Percentiles rank a stretch among this genome's conserved stretches.
Conservation (phyloP, 495 filamentous ascomycete genomes). For the Penicillium malachiteum region DNA sequence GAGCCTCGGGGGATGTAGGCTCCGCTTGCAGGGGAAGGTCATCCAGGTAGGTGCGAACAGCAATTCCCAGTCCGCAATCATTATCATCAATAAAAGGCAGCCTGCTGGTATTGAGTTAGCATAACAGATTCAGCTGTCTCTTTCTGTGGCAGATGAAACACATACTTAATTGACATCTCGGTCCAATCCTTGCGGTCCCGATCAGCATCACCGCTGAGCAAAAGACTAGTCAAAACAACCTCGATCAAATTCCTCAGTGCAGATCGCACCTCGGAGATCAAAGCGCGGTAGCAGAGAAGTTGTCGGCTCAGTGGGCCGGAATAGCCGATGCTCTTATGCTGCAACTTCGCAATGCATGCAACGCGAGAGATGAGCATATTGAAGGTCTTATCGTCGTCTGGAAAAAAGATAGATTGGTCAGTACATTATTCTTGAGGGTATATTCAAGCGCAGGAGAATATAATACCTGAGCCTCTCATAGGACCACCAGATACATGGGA, state of each 20-base stretch:
- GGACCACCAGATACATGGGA: slow-evolving; percentile 59
- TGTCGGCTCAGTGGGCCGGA: slow-evolving; percentile 92
- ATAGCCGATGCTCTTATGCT: slow-evolving; percentile 83
- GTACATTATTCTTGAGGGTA: neutral
- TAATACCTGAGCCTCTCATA: slow-evolving; percentile 55
- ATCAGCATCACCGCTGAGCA: slow-evolving; percentile 73
- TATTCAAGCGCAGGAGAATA: neutral
- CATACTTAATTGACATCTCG: slow-evolving; percentile 71
- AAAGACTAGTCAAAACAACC: slow-evolving; percentile 70
- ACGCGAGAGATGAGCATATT: slow-evolving; percentile 81
- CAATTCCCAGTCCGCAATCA: slow-evolving; percentile 83
- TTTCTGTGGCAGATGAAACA: slow-evolving; percentile 8
- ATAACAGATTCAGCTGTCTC: slow-evolving; percentile 22
- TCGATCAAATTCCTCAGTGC: slow-evolving; percentile 81
- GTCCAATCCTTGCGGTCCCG: slow-evolving; percentile 69
- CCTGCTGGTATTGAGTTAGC: slow-evolving; percentile 49
- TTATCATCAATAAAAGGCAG: slow-evolving; percentile 84
- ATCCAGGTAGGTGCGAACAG: slow-evolving; percentile 89
- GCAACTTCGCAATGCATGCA: slow-evolving; percentile 75
- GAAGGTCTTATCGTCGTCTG: slow-evolving; percentile 64
- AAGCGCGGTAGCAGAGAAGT: slow-evolving; percentile 80
- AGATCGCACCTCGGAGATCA: slow-evolving; percentile 74
- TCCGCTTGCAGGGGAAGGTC: slow-evolving; percentile 61
- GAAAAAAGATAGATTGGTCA: slow-evolving; percentile 1
- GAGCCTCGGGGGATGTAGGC: slow-evolving; percentile 57